Evolutionary conservation across 2,329 filamentous ascomycete genomes (phyloP).

Genomic region (Ophiostoma montium): DNA sequence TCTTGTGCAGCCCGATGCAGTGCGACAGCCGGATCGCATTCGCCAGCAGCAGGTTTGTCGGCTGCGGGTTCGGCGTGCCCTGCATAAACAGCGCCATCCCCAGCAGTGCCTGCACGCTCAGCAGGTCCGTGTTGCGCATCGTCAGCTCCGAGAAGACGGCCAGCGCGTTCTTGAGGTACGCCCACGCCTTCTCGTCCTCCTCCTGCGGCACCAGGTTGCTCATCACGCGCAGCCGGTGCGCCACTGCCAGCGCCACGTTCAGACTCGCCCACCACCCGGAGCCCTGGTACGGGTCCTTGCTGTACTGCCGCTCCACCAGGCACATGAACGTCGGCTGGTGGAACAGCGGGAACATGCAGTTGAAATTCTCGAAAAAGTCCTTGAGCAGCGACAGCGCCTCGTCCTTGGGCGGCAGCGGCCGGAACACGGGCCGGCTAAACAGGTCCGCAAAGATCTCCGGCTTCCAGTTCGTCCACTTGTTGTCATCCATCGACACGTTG

Average conservation of each 20-base stretch:
- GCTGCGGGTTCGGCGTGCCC: conserved; percentile 91
- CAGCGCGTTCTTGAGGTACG: conserved; percentile 92
- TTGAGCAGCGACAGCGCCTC: conserved; percentile 78
- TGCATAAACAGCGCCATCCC: conserved; percentile 93
- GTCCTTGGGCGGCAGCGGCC: conserved; percentile 67
- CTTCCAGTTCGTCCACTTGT: conserved; percentile 96
- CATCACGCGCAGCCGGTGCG: conserved; percentile 86
- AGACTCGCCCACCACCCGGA: conserved; percentile 98
- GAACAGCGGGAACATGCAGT: conserved; percentile 95
- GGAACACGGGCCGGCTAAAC: conserved; percentile 74
- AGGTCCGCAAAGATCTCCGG: conserved; percentile 93
- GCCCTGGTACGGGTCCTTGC: conserved; percentile 78
- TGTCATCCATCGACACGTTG: conserved; percentile 78
- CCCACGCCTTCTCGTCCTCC: conserved; percentile 90
- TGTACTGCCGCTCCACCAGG: conserved; percentile 87
- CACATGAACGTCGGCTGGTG: conserved; percentile 99
- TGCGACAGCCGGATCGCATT: conserved; percentile 83
- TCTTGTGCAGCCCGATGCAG: conserved; percentile 89
- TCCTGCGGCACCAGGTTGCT: conserved; percentile 81
- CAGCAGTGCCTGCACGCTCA: conserved; percentile 86
- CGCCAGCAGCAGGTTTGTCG: conserved; percentile 79
- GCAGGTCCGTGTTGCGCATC: conserved; percentile 87
- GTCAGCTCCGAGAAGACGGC: conserved; percentile 83
- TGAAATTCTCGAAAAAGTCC: conserved; percentile 97
- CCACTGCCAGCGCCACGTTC: conserved; percentile 86